phyloP scores from a whole-genome alignment of 106 monocot species.

The Cymbidium sinense region DNA sequence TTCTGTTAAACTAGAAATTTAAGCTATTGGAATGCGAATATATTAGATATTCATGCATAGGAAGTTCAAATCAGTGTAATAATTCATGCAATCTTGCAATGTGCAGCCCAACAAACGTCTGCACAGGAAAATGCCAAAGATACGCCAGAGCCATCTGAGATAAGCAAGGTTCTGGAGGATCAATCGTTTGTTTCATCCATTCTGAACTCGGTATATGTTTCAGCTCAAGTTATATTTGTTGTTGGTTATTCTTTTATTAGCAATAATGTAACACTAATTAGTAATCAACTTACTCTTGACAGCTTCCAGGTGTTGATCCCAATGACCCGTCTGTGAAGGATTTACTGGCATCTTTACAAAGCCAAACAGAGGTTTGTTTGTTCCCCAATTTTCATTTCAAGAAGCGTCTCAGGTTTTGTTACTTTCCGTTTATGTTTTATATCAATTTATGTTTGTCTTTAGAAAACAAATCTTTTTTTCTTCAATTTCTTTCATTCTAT shows the following conservation, averaged over 20 bases:
- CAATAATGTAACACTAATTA: not conserved
- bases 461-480: not conserved
- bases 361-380: conserved; percentile 49
- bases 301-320: conserved; percentile 90
- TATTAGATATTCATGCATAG: conserved; percentile 1
- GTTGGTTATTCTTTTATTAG: not conserved
- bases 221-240: not conserved
- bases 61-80: not conserved
- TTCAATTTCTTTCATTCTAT: not conserved
- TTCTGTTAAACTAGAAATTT: not conserved
- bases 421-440: not conserved
- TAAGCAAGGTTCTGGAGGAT: conserved; percentile 82
- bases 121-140: conserved; percentile 50
- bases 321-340: conserved; percentile 79
- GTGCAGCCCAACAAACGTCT: conserved; percentile 94
- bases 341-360: conserved; percentile 74
- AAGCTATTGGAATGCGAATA: not conserved
- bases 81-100: not conserved
- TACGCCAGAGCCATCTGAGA: conserved; percentile 41
- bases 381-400: not conserved
- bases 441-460: not conserved
- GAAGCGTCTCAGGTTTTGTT: not conserved
- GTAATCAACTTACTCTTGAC: conserved; percentile 6
- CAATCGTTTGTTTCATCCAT: conserved; percentile 90
- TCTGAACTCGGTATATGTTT: conserved; percentile 68